A percentile compares a stretch with the other conserved stretches of the same genome.
Conservation (phyloP, 768 basidiomycete species). For the Melanogaster broomeanus region DNA sequence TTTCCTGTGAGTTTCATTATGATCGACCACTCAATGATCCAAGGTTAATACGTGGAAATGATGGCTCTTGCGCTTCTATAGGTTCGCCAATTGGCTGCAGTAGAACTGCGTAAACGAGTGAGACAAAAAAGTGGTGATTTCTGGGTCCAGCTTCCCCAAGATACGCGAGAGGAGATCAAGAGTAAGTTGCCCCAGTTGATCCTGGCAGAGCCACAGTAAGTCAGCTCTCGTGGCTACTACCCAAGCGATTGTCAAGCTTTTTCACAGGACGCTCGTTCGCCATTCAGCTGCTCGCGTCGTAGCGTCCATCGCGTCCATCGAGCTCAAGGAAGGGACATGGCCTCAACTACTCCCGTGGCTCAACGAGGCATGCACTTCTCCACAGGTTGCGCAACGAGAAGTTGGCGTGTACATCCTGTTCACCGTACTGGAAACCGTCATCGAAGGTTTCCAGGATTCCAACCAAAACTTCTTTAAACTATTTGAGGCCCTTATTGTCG, state of each 20-base stretch:
- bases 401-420: conserved; percentile 87
- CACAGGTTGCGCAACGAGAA: conserved; percentile 79
- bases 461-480: conserved; percentile 76
- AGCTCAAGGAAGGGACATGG: conserved; percentile 82
- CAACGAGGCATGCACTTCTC: conserved; percentile 70
- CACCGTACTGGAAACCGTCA: conserved; percentile 89
- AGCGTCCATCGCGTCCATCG: conserved; percentile 88
- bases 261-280: conserved; percentile 78
- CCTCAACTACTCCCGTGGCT: conserved; percentile 87
- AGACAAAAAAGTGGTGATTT: conserved; percentile 74
- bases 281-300: conserved; percentile 92
- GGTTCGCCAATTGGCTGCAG: conserved; percentile 96
- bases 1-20: conserved; percentile 60
- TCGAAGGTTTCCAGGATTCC: conserved; percentile 84
- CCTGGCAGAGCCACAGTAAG: conserved; percentile 76
- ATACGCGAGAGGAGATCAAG: conserved; percentile 83
- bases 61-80: conserved; percentile 32
- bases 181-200: conserved; percentile 75
- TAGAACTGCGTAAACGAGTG: conserved; percentile 94
- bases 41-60: conserved; percentile 1
- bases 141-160: conserved; percentile 73
- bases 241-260: not conserved
- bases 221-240: not conserved
- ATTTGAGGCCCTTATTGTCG: conserved; percentile 68
- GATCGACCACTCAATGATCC: conserved; percentile 8